phyloP scores from a whole-genome alignment of 2,329 filamentous ascomycete genomes.

The Aspergillus versicolor region DNA sequence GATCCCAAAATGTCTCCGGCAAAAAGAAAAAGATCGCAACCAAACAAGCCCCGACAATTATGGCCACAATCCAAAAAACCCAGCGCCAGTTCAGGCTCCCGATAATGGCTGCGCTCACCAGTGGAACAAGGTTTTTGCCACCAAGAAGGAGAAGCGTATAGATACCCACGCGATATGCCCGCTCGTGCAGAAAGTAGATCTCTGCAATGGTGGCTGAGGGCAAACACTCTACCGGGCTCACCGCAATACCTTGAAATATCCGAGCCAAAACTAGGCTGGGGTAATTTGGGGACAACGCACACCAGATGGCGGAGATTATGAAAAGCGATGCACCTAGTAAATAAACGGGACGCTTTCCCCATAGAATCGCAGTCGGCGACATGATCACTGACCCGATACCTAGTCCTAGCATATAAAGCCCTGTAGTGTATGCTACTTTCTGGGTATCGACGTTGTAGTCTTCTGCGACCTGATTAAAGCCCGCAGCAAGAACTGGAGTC shows the following conservation, averaged over 20 bases:
- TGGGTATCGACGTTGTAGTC: constrained; percentile 67
- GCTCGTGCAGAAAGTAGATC: constrained; percentile 93
- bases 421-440: constrained; percentile 80
- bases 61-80: constrained; percentile 87
- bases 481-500: constrained; percentile 85
- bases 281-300: constrained; percentile 78
- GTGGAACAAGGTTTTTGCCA: constrained; percentile 85
- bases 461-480: constrained; percentile 76
- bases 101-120: constrained; percentile 84
- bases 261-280: constrained; percentile 75
- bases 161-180: constrained; percentile 88
- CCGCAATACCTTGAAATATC: constrained; percentile 82
- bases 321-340: constrained; percentile 76
- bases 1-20: constrained; percentile 94
- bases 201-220: constrained; percentile 93
- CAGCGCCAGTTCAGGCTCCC: constrained; percentile 78
- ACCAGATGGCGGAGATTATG: constrained; percentile 76
- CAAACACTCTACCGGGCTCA: constrained; percentile 88
- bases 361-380: constrained; percentile 88
- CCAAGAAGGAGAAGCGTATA: constrained; percentile 87
- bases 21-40: constrained; percentile 82
- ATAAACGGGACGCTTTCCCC: constrained; percentile 87
- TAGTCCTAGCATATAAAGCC: constrained; percentile 90
- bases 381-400: constrained; percentile 80
- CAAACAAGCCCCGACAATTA: constrained; percentile 71